Evolutionary conservation across 768 basidiomycete genomes (phyloP).

Genomic region (Phlegmacium glaucopus): DNA sequence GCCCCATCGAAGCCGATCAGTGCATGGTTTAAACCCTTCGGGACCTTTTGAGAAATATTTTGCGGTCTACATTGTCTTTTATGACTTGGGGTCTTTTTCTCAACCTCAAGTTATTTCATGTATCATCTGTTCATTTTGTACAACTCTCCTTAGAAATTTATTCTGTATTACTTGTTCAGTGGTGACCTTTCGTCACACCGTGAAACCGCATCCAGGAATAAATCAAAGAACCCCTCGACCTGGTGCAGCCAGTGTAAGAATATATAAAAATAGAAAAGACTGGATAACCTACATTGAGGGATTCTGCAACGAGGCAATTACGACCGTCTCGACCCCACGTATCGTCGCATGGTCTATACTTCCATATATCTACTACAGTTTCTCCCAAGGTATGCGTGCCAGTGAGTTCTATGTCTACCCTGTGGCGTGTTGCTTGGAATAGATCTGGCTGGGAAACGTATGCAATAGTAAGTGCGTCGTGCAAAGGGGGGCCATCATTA

Average conservation of each 20-base stretch:
- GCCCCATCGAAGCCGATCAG: slow-evolving; percentile 27
- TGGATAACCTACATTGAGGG: slow-evolving; percentile 55
- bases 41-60: slow-evolving; percentile 11
- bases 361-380: slow-evolving; percentile 78
- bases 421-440: slow-evolving; percentile 59
- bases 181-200: slow-evolving; percentile 60
- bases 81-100: too few relatives aligned
- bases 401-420: slow-evolving; percentile 79
- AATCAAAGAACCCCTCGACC: slow-evolving; percentile 62
- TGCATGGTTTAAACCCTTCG: slow-evolving; percentile 31
- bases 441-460: slow-evolving; percentile 70
- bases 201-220: slow-evolving; percentile 58
- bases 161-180: slow-evolving; percentile 37
- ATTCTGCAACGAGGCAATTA: slow-evolving; percentile 71
- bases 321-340: slow-evolving; percentile 72
- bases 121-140: neutral
- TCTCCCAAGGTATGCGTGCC: slow-evolving; percentile 69
- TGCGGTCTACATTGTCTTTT: too few relatives aligned
- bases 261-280: neutral
- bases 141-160: neutral
- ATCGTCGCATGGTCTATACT: slow-evolving; percentile 55
- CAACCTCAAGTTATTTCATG: too few relatives aligned
- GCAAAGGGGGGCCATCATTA: slow-evolving; percentile 80
- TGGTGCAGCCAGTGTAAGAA: slow-evolving; percentile 21
- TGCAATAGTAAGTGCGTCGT: slow-evolving; percentile 81